Conservation (phyloP, 2,329 filamentous ascomycete genomes). For the Aspergillus sojae region DNA sequence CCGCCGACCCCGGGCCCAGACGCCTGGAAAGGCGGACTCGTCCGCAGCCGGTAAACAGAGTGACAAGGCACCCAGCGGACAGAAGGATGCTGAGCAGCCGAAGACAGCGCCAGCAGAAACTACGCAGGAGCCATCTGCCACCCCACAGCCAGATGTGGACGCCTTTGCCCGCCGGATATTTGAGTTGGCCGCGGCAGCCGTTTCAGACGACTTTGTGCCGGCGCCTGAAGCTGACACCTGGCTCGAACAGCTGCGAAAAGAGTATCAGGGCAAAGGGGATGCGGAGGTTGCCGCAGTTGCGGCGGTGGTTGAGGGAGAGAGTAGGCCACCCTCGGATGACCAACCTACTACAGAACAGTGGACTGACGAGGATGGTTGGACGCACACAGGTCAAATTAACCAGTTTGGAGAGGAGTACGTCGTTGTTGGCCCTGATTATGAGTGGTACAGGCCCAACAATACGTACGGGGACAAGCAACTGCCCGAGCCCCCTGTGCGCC, state of each 20-base stretch:
- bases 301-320: constrained; percentile 12
- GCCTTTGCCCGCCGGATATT: constrained; percentile 17
- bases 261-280: constrained; percentile 15
- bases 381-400: constrained; percentile 33
- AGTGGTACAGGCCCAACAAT: constrained; percentile 29
- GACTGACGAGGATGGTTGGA: constrained; percentile 35
- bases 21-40: constrained; percentile 11
- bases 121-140: neutral
- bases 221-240: constrained; percentile 16
- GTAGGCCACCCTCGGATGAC: constrained; percentile 18
- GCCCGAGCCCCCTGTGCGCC: constrained; percentile 28
- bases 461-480: constrained; percentile 30
- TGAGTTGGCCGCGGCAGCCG: constrained; percentile 20
- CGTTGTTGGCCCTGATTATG: constrained; percentile 25
- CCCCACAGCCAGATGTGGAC: constrained; percentile 6
- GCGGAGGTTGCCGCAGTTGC: neutral
- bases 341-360: constrained; percentile 23
- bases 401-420: constrained; percentile 32
- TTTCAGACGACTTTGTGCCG: constrained; percentile 17
- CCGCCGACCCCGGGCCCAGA: constrained; percentile 18
- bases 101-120: neutral
- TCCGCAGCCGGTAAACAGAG: neutral
- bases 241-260: constrained; percentile 18
- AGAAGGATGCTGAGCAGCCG: neutral
- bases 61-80: neutral